Base-by-base conservation (phyloP, 192 early-diverging fungal genomes). In the Chytriomyces hyalinus region DNA sequence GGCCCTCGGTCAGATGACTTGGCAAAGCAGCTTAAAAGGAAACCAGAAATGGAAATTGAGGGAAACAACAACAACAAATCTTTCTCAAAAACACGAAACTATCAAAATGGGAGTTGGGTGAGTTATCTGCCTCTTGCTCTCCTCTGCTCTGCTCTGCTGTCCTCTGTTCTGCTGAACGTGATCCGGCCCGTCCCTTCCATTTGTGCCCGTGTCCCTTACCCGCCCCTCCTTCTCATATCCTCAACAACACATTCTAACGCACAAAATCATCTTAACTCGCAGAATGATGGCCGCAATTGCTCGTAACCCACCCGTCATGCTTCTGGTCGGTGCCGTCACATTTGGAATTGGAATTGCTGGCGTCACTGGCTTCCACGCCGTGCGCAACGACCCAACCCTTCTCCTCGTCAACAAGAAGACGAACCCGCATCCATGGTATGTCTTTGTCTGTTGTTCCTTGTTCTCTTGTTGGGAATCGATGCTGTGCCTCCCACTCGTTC, bases 371-470 rank as follows among this genome's bases (percentile, higher is more conserved):
- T 62, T 26, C 15, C 64, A 44, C 49, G 17, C 60, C 61, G 45
- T 75, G 22, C 73, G 61, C 44, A 75, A 64, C 62, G 73, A 75
- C 64, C 73, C 73, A 7, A 64, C 61, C 36, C 63, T 75, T 47
- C 73, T 65, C 49, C 63, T 65, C 53, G 53, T 57, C 3, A 57
- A 57, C 53, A 57, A 57, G 53, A 57, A 57, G 53, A 20, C 53
- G 0, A 57, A 20, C 13, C 53, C 53, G 4, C 53, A 57, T 20
- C 53, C 53, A n/a, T 57, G 53, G 53, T 57, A 20, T 1, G 53
- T 20, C 2, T 13, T 36, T 36, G 24, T 2, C 36, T 36, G 36
- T 4, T 4, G 36, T 36, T 3, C 0, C 36, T 1, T 2, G 36
- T 2, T 36, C 36, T 36, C 36, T 4, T 36, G n/a, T 36, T 36